Base-by-base conservation (phyloP, 1,284 basidiomycete genomes). In the Phlebopus sp. region DNA sequence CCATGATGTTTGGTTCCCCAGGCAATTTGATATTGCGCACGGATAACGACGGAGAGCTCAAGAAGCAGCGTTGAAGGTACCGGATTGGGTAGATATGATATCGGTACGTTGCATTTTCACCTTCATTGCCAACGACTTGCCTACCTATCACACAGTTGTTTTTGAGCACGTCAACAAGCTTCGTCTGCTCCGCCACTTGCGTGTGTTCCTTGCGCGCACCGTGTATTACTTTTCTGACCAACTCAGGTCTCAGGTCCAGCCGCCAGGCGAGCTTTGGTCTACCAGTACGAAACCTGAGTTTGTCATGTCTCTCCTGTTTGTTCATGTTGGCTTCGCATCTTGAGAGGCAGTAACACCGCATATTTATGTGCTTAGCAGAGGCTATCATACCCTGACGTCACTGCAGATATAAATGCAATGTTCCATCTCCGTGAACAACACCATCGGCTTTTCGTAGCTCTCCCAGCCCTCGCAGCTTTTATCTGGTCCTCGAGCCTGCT, bases 401-500 rank as follows among this genome's bases (percentile, higher is more conserved):
- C 18, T 23, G 3, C 32, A 6, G 19, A 15, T 23, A 17, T 23
- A 18, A 44, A 4, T 5, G 32, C 6, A 2, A 67, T 65, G 60
- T 46, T 21, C 15, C 39, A 42, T 32, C 41, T 53, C 14, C 46
- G 25, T 21, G 21, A 19, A 11, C 49, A 15, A 0, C 39, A 70
- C 40, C 79, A 82, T 52, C 84, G 81, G 75, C 63, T 69, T 44
- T 82, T 82, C 65, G 76, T 82, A 44, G 78, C 79, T 75, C 72
- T 88, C 46, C 86, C 86, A 9, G 45, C 81, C 27, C 69, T 82
- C 46, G 68, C 76, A 6, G 72, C 81, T 0, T 70, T 79, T 50
- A 72, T 86, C 27, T 88, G 86, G 86, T 84, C 79, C 54, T 70
- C 69, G 2, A 84, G 76, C 8, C 67, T 89, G 6, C 72, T 81